Conservation (phyloP, 495 filamentous ascomycete genomes). For the Daldinia grandis region DNA sequence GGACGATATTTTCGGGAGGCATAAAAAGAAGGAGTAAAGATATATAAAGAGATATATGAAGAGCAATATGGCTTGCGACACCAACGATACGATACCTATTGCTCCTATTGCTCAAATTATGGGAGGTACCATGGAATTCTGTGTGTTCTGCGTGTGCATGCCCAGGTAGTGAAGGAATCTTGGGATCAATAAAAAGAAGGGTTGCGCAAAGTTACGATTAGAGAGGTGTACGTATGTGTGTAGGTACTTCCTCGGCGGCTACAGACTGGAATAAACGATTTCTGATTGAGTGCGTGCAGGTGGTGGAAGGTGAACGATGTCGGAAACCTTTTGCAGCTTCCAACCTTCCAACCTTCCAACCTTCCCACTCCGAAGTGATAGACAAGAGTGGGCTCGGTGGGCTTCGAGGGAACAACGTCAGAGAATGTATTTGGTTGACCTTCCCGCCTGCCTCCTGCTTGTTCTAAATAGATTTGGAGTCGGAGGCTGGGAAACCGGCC, state of each 20-base stretch:
- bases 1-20: constrained; percentile 15
- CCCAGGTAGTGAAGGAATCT: neutral
- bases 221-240: neutral
- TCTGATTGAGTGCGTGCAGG: constrained; percentile 12
- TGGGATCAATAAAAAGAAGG: constrained; percentile 5
- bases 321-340: neutral
- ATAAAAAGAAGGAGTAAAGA: constrained; percentile 20
- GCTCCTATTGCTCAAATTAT: constrained; percentile 4
- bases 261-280: constrained; percentile 1
- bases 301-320: constrained; percentile 12
- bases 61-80: constrained; percentile 24
- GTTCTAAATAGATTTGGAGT: constrained; percentile 11
- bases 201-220: constrained; percentile 10
- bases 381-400: constrained; percentile 3
- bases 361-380: neutral
- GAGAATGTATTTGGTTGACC: constrained; percentile 10
- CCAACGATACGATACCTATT: too few relatives aligned
- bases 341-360: constrained; percentile 11
- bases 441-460: constrained; percentile 8
- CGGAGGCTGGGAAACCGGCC: constrained; percentile 25
- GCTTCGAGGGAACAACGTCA: constrained; percentile 38
- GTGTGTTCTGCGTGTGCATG: neutral
- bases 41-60: constrained; percentile 4
- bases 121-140: neutral
- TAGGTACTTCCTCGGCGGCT: constrained; percentile 13